Percentiles rank a stretch among this genome's conserved stretches.
phyloP scores from a whole-genome alignment of 352 stramenopile genomes.

The Pythium pyrilobum region DNA sequence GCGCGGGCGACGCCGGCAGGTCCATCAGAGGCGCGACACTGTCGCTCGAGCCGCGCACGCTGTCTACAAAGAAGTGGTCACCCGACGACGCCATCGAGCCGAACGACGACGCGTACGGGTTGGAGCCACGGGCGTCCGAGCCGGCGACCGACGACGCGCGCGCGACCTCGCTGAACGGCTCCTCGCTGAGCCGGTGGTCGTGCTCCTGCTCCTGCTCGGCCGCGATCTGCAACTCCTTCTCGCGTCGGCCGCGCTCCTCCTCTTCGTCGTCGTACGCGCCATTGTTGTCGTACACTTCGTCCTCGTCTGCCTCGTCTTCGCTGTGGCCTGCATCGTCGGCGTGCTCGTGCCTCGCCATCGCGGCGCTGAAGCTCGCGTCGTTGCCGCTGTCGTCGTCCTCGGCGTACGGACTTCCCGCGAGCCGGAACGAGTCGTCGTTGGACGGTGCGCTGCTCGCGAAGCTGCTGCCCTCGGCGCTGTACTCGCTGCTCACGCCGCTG shows the following conservation, averaged over 20 bases:
- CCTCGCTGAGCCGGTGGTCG: slow-evolving; percentile 6
- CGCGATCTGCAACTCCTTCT: background rate
- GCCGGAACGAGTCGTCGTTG: slow-evolving; percentile 3
- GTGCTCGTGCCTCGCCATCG: background rate
- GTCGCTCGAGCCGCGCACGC: slow-evolving; percentile 17
- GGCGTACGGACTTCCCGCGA: background rate
- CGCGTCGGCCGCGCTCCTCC: background rate
- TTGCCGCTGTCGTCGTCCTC: background rate
- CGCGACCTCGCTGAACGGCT: slow-evolving; percentile 3
- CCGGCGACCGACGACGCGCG: background rate
- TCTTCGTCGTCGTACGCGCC: slow-evolving; percentile 12
- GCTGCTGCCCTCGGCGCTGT: slow-evolving; percentile 13
- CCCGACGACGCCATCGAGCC: slow-evolving; percentile 10
- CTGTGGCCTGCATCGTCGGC: too few species aligned
- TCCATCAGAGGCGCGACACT: slow-evolving; percentile 17
- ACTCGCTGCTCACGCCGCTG: slow-evolving; percentile 4
- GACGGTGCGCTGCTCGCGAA: background rate
- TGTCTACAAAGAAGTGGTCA: slow-evolving; percentile 17
- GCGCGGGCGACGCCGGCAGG: slow-evolving; percentile 2
- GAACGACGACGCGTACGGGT: slow-evolving; percentile 4
- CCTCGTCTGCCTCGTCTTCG: background rate
- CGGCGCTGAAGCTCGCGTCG: slow-evolving; percentile 10
- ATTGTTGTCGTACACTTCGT: slow-evolving; percentile 2
- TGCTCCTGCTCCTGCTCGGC: slow-evolving; percentile 1
- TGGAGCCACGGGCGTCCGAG: background rate